These are phyloP conservation scores for Phytophthora pini DNA, from an alignment of 352 stramenopile species.

Conservation along the genomic window DNA sequence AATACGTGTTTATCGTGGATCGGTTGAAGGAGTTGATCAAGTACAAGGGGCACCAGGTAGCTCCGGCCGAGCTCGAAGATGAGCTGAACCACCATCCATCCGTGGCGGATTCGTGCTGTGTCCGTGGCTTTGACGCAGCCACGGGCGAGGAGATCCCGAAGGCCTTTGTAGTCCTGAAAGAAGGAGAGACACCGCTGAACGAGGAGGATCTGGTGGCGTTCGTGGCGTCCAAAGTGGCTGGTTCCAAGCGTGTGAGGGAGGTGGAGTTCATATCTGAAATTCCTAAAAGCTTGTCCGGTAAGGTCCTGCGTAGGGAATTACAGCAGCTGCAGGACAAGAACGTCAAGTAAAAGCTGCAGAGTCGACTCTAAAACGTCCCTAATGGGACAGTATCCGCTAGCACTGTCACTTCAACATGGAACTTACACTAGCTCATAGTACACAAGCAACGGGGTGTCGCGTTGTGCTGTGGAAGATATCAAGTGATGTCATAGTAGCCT, in stretches of 20 bases:
- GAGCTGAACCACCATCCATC: constrained; percentile 83
- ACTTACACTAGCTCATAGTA: not conserved
- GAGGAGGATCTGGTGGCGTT: constrained; percentile 82
- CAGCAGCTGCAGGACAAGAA: constrained; percentile 49
- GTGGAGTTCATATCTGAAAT: constrained; percentile 91
- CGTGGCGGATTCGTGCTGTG: constrained; percentile 53
- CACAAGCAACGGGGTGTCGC: not conserved
- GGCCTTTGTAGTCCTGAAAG: constrained; percentile 90
- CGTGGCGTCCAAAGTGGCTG: constrained; percentile 79
- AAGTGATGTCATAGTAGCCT: constrained; percentile 16
- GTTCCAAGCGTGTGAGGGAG: constrained; percentile 90
- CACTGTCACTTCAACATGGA: constrained; percentile 15
- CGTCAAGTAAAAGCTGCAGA: constrained; percentile 23
- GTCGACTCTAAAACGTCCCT: constrained; percentile 10
- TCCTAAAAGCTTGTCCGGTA: constrained; percentile 89
- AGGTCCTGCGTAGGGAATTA: constrained; percentile 89
- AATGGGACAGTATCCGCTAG: constrained; percentile 4
- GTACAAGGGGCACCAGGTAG: constrained; percentile 93
- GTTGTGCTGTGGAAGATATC: constrained; percentile 4
- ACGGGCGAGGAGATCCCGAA: constrained; percentile 89
- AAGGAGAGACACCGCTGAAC: constrained; percentile 44
- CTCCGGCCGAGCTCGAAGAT: constrained; percentile 93
- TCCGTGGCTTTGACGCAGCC: constrained; percentile 54
- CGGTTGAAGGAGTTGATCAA: constrained; percentile 97
- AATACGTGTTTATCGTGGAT: constrained; percentile 94